Base-by-base conservation (phyloP, 169 alveolate genomes). In the Theileria parva region DNA sequence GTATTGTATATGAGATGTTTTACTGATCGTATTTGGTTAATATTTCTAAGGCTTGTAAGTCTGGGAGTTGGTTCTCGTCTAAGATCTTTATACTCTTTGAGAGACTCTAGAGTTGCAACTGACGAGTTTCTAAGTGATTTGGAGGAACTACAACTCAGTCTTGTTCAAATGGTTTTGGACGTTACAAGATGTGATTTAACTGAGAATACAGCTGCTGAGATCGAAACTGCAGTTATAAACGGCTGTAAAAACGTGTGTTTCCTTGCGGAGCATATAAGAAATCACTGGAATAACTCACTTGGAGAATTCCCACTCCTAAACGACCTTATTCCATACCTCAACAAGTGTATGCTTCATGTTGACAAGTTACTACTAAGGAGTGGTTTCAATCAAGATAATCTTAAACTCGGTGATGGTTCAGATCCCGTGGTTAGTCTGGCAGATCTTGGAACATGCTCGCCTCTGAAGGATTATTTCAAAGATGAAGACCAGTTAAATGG, bases 41-140 rank as follows among this genome's bases (percentile, higher is more conserved):
- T 23, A 37, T 83, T 76, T 37, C 44, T 83, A 25, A 83, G 78
- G 71, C 69, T 83, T 74, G 86, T 83, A 44, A 83, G 89, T 59
- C 48, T 83, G 77, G 89, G 86, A 19, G 78, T 83, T 1, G 89
- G 89, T 2, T 76, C 79, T 21, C 66, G 61, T 67, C 11, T 76
- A 17, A 37, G 89, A 17, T 51, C 30, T 39, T 9, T 83, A 21
- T 83, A 68, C 64, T 60, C 81, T 53, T 8, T 21, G 9, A 39
- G 76, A 9, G 30, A 19, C 13, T 66, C 60, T 17, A 69, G 65
- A 25, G 15, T 61, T 50, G 19, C 55, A 69, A 72, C 60, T 23
- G 89, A 83, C 77, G 39, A 23, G 28, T 70, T 83, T 25, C 72
- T 83, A 28, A 23, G 15, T 66, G 39, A 68, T 44, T n/a, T 83